phyloP scores from a whole-genome alignment of 495 filamentous ascomycete species.

The Penicillium waksmanii region DNA sequence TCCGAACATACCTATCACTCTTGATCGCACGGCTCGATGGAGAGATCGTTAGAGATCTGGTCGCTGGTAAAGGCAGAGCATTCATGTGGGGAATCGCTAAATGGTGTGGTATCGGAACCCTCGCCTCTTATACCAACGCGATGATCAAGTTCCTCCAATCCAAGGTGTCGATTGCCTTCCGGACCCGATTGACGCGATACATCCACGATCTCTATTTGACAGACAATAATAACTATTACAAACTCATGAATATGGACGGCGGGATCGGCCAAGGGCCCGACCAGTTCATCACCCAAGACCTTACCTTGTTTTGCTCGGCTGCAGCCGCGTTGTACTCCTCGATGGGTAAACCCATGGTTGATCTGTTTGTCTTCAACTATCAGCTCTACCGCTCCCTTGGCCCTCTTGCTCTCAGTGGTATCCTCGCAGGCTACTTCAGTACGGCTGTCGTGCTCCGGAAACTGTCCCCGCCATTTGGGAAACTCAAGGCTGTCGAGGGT shows the following conservation, averaged over 20 bases:
- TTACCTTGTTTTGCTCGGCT: conserved; percentile 90
- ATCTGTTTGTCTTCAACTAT: conserved; percentile 96
- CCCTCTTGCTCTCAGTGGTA: conserved; percentile 81
- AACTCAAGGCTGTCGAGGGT: conserved; percentile 92
- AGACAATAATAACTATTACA: conserved; percentile 93
- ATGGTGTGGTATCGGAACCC: conserved; percentile 71
- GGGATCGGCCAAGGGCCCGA: conserved; percentile 90
- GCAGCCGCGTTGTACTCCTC: conserved; percentile 95
- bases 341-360: conserved; percentile 92
- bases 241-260: conserved; percentile 90
- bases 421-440: conserved; percentile 88
- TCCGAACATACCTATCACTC: conserved; percentile 92
- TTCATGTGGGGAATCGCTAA: conserved; percentile 92
- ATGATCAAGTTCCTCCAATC: conserved; percentile 98
- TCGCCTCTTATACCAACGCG: conserved; percentile 90
- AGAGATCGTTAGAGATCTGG: conserved; percentile 93
- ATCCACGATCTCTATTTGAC: conserved; percentile 98
- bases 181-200: conserved; percentile 92
- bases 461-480: conserved; percentile 93
- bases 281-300: conserved; percentile 97
- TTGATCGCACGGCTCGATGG: conserved; percentile 93
- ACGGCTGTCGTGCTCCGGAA: conserved; percentile 86
- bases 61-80: conserved; percentile 85
- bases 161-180: conserved; percentile 98
- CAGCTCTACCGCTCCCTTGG: conserved; percentile 92